Base-by-base conservation (phyloP, 1,139 yeast genomes). In the Wickerhamiella infanticola region DNA sequence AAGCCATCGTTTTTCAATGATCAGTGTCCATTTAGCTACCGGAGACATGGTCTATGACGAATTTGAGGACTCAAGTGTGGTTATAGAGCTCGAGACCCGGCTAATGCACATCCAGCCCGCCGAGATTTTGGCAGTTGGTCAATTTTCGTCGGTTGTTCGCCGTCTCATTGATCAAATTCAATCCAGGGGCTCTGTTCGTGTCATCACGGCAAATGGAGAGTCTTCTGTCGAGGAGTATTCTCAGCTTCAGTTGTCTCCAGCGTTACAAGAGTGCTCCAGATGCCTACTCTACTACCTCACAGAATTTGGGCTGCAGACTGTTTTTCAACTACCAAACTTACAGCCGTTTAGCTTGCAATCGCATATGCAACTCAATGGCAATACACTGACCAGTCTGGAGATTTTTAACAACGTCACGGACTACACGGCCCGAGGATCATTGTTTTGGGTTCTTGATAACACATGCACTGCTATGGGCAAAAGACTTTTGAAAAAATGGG, bases 381-480 rank as follows among this genome's bases (percentile, higher is more conserved):
- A 74, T 52, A 77, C 95, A 0, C 55, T 90, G 5, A 69, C 72
- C 35, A 75, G 82, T 38, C 64, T 90, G 26, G 96, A 90, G 57
- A 71, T 90, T 1, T 84, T 84, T 55, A 67, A 67, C 37, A 83
- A 83, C 55, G 65, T 70, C 2, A 75, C 90, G 0, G 76, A 77
- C 51, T 62, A 64, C 18, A 65, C 72, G 1, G 67, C 65, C 5
- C 65, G 68, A 35, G 97, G 96, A 0, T 77, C 95, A 0, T 63
- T 90, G 18, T 62, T 82, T 13, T 81, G 90, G 85, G 65, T 84
- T 2, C 58, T 90, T 51, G 83, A 88, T 59, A 88, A 81, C 51
- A 83, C 97, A 0, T 65, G 76, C 40, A 84, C 96, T 0, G 69
- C 72, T 33, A 81, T 79, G 63, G 98, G 98, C 0, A 72, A 69